Evolutionary conservation across 345 rosid species (phyloP).

Genomic region (Viola odorata): DNA sequence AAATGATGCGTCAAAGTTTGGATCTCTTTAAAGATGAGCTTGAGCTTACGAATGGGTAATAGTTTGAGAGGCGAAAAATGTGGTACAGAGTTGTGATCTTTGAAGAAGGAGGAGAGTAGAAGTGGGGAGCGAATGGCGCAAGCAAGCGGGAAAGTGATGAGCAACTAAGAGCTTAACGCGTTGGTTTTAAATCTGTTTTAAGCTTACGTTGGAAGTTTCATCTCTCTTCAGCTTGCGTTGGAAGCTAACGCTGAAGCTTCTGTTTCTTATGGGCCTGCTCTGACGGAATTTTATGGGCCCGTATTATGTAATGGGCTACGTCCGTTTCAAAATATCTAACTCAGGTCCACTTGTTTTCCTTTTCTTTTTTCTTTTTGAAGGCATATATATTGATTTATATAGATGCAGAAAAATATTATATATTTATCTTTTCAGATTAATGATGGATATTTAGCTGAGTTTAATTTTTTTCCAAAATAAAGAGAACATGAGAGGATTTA

Average conservation of each 20-base stretch:
- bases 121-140: background rate
- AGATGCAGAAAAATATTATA: too few species aligned
- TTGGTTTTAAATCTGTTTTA: conserved; percentile 4
- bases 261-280: background rate
- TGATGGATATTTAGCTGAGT: too few species aligned
- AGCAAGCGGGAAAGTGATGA: background rate
- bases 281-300: background rate
- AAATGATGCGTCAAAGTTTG: background rate
- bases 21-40: background rate
- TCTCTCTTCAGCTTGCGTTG: background rate
- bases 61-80: background rate
- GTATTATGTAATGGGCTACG: background rate
- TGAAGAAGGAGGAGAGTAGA: background rate
- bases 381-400: too few species aligned
- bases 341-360: background rate
- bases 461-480: too few species aligned
- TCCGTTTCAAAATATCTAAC: background rate
- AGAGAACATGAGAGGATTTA: too few species aligned
- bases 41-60: background rate
- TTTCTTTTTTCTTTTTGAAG: too few species aligned
- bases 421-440: too few species aligned
- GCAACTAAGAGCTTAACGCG: background rate
- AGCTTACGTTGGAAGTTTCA: conserved; percentile 15
- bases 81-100: background rate
- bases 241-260: conserved; percentile 5